These are phyloP conservation scores for Cyberlindnera suaveolens DNA, from an alignment of 805 yeast genomes.

Conservation along the genomic window DNA sequence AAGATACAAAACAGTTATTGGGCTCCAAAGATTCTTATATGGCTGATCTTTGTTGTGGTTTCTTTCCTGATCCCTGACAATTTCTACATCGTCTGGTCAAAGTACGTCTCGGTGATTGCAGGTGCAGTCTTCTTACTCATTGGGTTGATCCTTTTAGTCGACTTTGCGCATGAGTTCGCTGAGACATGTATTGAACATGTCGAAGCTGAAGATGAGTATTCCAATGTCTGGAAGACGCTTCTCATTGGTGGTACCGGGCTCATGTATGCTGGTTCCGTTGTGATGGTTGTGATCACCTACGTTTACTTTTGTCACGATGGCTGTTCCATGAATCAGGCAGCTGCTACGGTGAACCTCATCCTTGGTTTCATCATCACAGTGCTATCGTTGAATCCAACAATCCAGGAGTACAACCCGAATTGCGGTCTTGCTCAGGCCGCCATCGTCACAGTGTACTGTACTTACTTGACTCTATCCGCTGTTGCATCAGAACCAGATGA, in stretches of 20 bases:
- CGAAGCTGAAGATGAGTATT: slow-evolving; percentile 64
- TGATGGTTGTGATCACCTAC: slow-evolving; percentile 74
- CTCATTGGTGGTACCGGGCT: slow-evolving; percentile 80
- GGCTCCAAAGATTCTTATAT: slow-evolving; percentile 64
- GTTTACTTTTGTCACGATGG: slow-evolving; percentile 74
- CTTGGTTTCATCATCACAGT: slow-evolving; percentile 58
- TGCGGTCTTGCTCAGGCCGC: slow-evolving; percentile 96
- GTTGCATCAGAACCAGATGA: slow-evolving; percentile 97
- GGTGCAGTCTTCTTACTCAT: slow-evolving; percentile 83
- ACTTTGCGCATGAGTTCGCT: slow-evolving; percentile 98
- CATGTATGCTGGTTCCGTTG: slow-evolving; percentile 73
- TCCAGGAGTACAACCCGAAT: slow-evolving; percentile 89
- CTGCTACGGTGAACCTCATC: slow-evolving; percentile 71
- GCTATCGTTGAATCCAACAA: slow-evolving; percentile 70
- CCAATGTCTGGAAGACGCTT: slow-evolving; percentile 67
- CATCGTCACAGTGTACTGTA: slow-evolving; percentile 91
- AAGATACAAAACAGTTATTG: slow-evolving; percentile 89
- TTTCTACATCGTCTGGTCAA: slow-evolving; percentile 88
- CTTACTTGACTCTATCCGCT: slow-evolving; percentile 86
- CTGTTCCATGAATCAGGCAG: slow-evolving; percentile 85
- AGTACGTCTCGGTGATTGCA: slow-evolving; percentile 76
- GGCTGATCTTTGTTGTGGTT: slow-evolving; percentile 48
- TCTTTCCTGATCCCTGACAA: slow-evolving; percentile 81
- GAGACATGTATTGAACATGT: slow-evolving; percentile 89
- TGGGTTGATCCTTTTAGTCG: slow-evolving; percentile 85